Percentiles rank a stretch among this genome's conserved stretches.
Conservation (phyloP, 2,329 filamentous ascomycete species). For the Ophiostoma himal-ulmi region DNA sequence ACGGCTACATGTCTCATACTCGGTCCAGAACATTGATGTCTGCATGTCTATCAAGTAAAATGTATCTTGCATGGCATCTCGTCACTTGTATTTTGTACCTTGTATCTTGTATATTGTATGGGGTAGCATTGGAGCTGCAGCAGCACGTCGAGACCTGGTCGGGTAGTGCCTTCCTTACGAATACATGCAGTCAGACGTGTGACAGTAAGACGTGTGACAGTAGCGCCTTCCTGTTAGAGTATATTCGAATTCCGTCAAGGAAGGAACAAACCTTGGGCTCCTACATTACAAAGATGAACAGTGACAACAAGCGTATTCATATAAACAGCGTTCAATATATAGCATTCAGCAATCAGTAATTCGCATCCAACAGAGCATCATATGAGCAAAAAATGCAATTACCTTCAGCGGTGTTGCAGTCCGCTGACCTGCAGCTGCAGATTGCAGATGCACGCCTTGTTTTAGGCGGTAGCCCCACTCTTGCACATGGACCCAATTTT, state of each 20-base stretch:
- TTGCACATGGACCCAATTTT: background rate
- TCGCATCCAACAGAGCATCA: background rate
- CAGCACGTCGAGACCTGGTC: background rate
- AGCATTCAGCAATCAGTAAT: background rate
- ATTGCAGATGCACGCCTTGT: slow-evolving; percentile 12
- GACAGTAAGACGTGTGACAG: background rate
- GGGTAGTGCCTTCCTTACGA: slow-evolving; percentile 9
- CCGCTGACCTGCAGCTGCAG: slow-evolving; percentile 10
- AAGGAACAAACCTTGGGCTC: background rate
- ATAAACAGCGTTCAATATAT: background rate
- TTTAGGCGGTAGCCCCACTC: background rate
- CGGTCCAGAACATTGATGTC: background rate
- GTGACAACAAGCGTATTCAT: background rate
- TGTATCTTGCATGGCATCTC: background rate
- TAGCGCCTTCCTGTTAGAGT: background rate
- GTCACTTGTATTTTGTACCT: background rate
- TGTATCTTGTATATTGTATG: background rate
- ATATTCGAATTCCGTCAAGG: background rate
- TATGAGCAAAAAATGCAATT: background rate
- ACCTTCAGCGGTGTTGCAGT: background rate
- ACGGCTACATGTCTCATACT: background rate
- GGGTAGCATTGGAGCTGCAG: slow-evolving; percentile 9
- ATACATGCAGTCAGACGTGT: background rate
- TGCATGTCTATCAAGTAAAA: background rate
- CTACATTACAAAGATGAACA: background rate